Conservation (phyloP, 441 rosid species). For the Pelargonium myrrhifolium region DNA sequence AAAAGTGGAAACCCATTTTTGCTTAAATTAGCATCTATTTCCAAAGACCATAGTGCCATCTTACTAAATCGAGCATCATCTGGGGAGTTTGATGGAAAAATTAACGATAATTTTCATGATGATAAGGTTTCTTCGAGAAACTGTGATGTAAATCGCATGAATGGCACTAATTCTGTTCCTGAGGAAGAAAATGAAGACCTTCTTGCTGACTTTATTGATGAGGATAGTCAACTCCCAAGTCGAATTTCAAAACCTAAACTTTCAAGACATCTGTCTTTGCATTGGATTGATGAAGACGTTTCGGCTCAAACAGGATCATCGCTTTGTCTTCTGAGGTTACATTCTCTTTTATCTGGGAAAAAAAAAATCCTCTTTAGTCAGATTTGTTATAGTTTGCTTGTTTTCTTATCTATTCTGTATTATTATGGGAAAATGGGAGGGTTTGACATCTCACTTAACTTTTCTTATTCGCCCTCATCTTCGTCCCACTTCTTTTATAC, state of each 20-base stretch:
- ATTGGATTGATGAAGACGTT: conserved; percentile 55
- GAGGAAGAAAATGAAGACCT: conserved; percentile 98
- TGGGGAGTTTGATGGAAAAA: conserved; percentile 42
- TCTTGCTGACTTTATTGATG: conserved; percentile 97
- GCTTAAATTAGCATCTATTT: conserved; percentile 37
- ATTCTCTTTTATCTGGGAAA: conserved; percentile 15
- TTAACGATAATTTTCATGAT: conserved; percentile 29
- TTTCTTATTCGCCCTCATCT: background rate
- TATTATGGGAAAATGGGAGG: background rate
- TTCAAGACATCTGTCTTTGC: conserved; percentile 34
- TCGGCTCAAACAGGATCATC: conserved; percentile 93
- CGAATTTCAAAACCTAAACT: conserved; percentile 52
- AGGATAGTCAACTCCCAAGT: conserved; percentile 98
- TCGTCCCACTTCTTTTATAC: background rate
- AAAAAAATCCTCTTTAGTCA: conserved; percentile 8
- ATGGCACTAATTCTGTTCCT: conserved; percentile 46
- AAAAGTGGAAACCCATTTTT: conserved; percentile 77
- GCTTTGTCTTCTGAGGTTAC: conserved; percentile 84
- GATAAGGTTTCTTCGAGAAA: conserved; percentile 33
- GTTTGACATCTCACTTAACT: background rate
- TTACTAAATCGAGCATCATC: conserved; percentile 36
- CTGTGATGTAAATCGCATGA: conserved; percentile 32
- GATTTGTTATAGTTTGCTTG: conserved; percentile 6
- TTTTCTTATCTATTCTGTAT: background rate
- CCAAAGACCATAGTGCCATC: conserved; percentile 40